These are phyloP conservation scores for Geranium incanum DNA, from an alignment of 441 rosid species.

Conservation along the genomic window DNA sequence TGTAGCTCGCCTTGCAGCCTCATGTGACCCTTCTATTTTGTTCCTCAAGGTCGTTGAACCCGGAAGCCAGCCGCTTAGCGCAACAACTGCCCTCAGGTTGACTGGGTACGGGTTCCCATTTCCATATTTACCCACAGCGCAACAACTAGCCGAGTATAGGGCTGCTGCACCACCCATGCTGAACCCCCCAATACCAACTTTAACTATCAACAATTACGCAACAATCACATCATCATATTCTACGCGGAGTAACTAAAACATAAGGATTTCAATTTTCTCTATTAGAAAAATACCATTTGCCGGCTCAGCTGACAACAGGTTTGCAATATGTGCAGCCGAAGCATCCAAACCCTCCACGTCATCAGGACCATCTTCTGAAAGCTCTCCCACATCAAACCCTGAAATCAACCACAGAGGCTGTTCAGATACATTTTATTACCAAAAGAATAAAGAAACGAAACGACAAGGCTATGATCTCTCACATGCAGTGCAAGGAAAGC, in stretches of 20 bases:
- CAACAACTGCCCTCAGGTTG: conserved; percentile 55
- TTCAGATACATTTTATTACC: conserved; percentile 7
- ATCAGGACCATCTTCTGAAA: conserved; percentile 72
- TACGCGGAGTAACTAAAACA: no score
- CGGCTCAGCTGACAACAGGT: conserved; percentile 78
- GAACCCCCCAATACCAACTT: conserved; percentile 60
- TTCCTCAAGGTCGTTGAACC: conserved; percentile 47
- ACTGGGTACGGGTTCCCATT: conserved; percentile 43
- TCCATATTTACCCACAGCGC: conserved; percentile 43
- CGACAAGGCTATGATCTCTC: conserved; percentile 27
- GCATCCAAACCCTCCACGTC: conserved; percentile 85
- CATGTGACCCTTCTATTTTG: conserved; percentile 50
- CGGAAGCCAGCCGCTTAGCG: conserved; percentile 73
- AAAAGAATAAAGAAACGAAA: no score
- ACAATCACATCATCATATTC: no score
- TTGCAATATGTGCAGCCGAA: conserved; percentile 79
- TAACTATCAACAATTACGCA: conserved; percentile 29
- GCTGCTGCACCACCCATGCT: conserved; percentile 67
- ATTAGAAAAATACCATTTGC: conserved; percentile 57
- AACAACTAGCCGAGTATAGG: conserved; percentile 56
- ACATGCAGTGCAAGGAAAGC: conserved; percentile 93
- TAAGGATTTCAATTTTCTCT: neutral
- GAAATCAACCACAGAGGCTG: conserved; percentile 21
- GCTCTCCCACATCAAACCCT: conserved; percentile 92
- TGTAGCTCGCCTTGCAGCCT: conserved; percentile 55